Evolutionary conservation across 2,329 filamentous ascomycete species (phyloP), one percentile per base, ranked within the genome.

Genomic region (Neopestalotiopsis rosae): DNA sequence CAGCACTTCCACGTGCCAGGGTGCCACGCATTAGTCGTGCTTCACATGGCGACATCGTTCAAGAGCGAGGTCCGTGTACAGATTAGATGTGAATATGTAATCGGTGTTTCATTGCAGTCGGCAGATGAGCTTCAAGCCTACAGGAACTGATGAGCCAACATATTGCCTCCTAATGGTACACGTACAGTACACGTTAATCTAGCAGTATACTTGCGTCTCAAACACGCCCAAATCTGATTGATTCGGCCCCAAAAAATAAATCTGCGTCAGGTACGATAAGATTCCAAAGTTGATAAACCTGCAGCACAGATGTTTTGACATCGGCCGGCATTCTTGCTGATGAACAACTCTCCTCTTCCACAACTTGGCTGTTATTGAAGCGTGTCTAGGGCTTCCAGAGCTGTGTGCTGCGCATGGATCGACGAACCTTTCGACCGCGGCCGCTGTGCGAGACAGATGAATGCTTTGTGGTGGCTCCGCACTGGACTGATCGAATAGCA

Each of bases 371-470:
- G 45, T 20, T 52, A 17, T 52, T 40, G n/a, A 34, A 24, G 32
- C 14, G 30, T 34, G 24, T 52, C 61, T 64, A 64, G 5, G 61
- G 38, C 61, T 64, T 56, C 63, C 63, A 66, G 10, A 57, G 28
- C n/a, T 66, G 42, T 24, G 28, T n/a, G 45, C 49, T 66, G n/a
- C 63, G 42, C 63, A 66, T 56, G 10, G 63, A 66, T 12, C 63
- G 65, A 38, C 65, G 65, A 14, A 67, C 56, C 56, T 67, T 45
- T 42, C 65, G 65, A 14, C 34, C 56, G 7, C 56, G 64, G 3
- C 17, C 40, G 65, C 30, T 59, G 30, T 32, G 34, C 6, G n/a
- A 30, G 65, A 56, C 30, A 34, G 65, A 28, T 32, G 30, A 24
- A 28, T 66, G 63, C 14, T 49, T 42, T 17, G 57, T 58, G 32